Conservation (phyloP, 2,329 filamentous ascomycete genomes). For the Pyrenochaeta sp. region DNA sequence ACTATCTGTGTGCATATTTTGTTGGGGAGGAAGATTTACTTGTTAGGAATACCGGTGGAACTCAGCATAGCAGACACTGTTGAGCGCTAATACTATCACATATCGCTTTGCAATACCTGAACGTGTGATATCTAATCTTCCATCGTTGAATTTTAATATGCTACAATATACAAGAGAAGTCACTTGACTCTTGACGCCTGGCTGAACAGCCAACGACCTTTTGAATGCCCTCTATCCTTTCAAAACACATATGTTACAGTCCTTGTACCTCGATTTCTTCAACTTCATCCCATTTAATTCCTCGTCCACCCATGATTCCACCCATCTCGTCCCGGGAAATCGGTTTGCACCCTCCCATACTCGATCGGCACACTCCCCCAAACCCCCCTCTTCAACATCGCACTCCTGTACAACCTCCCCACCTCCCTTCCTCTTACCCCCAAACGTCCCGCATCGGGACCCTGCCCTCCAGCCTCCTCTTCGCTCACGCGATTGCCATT, state of each 20-base stretch:
- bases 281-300: constrained; percentile 29
- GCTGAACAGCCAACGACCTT: background rate
- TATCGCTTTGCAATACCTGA: background rate
- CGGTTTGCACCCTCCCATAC: constrained; percentile 85
- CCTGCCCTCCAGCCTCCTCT: constrained; percentile 64
- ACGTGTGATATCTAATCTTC: background rate
- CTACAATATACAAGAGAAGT: background rate
- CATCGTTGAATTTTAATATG: background rate
- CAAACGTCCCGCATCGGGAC: constrained; percentile 45
- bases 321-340: constrained; percentile 77
- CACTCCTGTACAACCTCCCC: constrained; percentile 82
- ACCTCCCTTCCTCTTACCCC: constrained; percentile 58
- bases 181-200: background rate
- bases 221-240: background rate
- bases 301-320: constrained; percentile 96
- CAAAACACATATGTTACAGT: constrained; percentile 19
- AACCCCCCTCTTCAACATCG: constrained; percentile 89
- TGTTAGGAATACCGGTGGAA: background rate
- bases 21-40: background rate
- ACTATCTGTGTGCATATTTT: constrained; percentile 17
- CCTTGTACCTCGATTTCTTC: background rate
- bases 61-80: constrained; percentile 14
- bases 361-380: constrained; percentile 90
- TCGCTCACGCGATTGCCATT: constrained; percentile 53
- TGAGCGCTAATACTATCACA: constrained; percentile 26